Evolutionary conservation across 2,329 filamentous ascomycete genomes (phyloP).

Genomic region (Penicillium palitans): DNA sequence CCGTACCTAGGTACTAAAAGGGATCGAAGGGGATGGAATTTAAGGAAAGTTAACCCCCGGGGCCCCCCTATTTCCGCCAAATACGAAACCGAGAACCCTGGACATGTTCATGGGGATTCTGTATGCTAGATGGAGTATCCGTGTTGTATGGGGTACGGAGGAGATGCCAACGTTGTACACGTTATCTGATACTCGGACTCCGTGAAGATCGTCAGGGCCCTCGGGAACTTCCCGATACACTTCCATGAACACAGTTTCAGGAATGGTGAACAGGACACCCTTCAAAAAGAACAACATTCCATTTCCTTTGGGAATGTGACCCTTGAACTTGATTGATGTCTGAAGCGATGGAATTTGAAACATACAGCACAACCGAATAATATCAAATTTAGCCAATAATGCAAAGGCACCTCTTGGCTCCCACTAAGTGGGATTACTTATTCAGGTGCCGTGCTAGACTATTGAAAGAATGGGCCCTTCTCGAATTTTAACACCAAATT

Average conservation of each 20-base stretch:
- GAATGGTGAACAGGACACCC: not conserved
- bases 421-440: not conserved
- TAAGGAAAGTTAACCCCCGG: not conserved
- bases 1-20: too few relatives aligned
- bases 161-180: not conserved
- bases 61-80: not conserved
- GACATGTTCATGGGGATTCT: not conserved
- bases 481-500: not conserved
- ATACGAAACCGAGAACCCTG: constrained; percentile 4
- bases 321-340: too few relatives aligned
- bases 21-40: constrained; percentile 6
- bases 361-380: not conserved
- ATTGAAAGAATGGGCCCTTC: constrained; percentile 6
- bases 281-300: not conserved
- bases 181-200: not conserved
- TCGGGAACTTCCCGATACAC: not conserved
- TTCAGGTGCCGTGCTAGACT: not conserved
- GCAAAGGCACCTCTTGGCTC: not conserved
- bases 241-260: not conserved
- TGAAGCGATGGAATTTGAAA: not conserved
- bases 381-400: not conserved
- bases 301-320: not conserved
- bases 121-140: not conserved
- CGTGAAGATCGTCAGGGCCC: not conserved
- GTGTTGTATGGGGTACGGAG: not conserved